phyloP scores from a whole-genome alignment of 805 yeast species.

The Lachancea thermotolerans region DNA sequence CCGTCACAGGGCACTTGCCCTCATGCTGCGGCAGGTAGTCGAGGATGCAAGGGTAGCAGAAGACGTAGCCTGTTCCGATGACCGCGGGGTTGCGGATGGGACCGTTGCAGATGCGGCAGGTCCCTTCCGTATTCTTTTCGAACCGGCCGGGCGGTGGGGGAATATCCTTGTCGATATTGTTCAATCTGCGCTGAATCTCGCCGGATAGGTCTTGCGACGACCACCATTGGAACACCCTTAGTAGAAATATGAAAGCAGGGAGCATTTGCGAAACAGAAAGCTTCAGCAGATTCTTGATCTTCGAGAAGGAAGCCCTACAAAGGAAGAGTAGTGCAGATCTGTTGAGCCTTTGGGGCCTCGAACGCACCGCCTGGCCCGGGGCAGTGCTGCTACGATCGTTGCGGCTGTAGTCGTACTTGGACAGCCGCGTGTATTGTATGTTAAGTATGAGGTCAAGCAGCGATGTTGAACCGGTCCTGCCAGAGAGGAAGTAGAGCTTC shows the following conservation, averaged over 20 bases:
- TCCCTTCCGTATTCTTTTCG: conserved; percentile 9
- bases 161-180: conserved; percentile 40
- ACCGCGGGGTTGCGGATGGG: conserved; percentile 71
- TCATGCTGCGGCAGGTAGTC: conserved; percentile 47
- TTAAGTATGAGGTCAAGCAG: conserved; percentile 53
- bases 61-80: conserved; percentile 86
- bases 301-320: background rate
- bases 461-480: conserved; percentile 56
- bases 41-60: conserved; percentile 82
- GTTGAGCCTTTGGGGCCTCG: conserved; percentile 2
- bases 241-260: conserved; percentile 73
- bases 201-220: conserved; percentile 64
- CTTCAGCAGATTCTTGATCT: background rate
- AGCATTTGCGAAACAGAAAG: conserved; percentile 33
- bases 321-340: conserved; percentile 1
- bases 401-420: conserved; percentile 13
- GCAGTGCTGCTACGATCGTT: background rate
- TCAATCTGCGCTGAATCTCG: conserved; percentile 44
- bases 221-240: conserved; percentile 94
- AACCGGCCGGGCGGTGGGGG: conserved; percentile 36
- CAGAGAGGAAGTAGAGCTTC: conserved; percentile 60
- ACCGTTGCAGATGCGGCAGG: conserved; percentile 67
- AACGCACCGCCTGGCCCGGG: background rate
- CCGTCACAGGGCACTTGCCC: conserved; percentile 75
- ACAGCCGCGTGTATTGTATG: conserved; percentile 49